These are phyloP conservation scores for Metarhizium anisopliae DNA, from an alignment of 2,329 filamentous ascomycete species.

Conservation along the genomic window DNA sequence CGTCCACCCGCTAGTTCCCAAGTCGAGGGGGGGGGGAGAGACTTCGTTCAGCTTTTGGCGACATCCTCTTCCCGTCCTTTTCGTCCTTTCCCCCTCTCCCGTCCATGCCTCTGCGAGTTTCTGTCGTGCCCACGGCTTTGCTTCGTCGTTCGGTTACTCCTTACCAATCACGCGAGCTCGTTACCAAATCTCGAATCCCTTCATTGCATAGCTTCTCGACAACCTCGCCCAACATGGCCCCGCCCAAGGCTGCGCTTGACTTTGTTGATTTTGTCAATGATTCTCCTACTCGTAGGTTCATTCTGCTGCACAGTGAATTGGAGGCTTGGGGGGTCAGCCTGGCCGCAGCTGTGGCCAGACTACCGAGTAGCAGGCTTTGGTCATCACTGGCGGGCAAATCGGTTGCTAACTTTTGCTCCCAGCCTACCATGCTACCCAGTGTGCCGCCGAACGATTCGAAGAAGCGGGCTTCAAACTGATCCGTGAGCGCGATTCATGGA, in stretches of 20 bases:
- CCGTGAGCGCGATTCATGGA: conserved; percentile 86
- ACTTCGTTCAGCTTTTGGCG: not conserved
- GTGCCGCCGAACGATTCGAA: conserved; percentile 65
- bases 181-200: not conserved
- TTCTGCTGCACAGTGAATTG: not conserved
- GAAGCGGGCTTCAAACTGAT: conserved; percentile 81
- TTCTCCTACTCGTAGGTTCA: conserved; percentile 73
- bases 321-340: not conserved
- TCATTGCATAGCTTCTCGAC: conserved; percentile 14
- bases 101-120: not conserved
- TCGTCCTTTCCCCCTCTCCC: not conserved
- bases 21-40: not conserved
- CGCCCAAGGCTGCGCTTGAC: conserved; percentile 57
- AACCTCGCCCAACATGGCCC: conserved; percentile 36
- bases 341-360: too few species aligned
- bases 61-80: not conserved
- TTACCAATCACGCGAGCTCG: not conserved
- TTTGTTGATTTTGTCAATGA: conserved; percentile 91
- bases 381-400: not conserved
- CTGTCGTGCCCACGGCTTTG: not conserved
- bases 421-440: conserved; percentile 93
- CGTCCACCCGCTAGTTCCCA: not conserved
- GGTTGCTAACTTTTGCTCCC: conserved; percentile 4
- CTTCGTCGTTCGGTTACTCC: not conserved
- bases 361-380: too few species aligned